Base-by-base conservation (phyloP, 106 monocot species). In the Dendrobium chrysotoxum region DNA sequence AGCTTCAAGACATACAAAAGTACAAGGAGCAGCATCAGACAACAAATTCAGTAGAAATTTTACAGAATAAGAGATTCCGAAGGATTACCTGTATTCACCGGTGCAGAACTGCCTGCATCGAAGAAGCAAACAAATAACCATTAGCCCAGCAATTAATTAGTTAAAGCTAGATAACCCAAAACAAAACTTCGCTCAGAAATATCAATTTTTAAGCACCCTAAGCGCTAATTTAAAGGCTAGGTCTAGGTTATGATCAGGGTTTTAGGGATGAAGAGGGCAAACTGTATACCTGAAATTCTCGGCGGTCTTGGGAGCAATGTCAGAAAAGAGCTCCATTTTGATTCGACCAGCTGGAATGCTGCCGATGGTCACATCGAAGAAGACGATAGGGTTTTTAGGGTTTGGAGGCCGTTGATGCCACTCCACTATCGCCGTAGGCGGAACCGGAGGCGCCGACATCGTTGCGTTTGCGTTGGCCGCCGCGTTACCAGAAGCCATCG, bases 271-370 rank as follows among this genome's bases (percentile, higher is more conserved):
- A 38, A n/a, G 54, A 58, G 31, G 39, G 35, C 26, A 68, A 50
- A 54, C 11, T 31, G 10, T 16, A 0, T 4, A 92, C 97, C 94
- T 91, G 81, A 98, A 98, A 82, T 98, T 98, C 82, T 98, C 98
- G n/a, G 98, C 92, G 35, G 94, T 95, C 84, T 94, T 98, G 71
- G 94, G 98, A 75, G 75, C 84, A 78, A 98, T 71, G 80, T 98
- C 98, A 25, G 94, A 92, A 84, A 98, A 98, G 68, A 98, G 88
- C 87, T 98, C 98, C 98, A 98, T 98, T 91, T 95, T 99, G 89
- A 95, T 93, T 55, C 98, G 85, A 31, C 95, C 98, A 30, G 91
- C 91, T 31, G 92, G 98, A 71, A 95, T 95, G 77, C 88, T 86
- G 4, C 98, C 95, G 81, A 99, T 95, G 71, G 95, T 99, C 73